Evolutionary conservation across 2,329 filamentous ascomycete genomes (phyloP), one percentile per base, ranked within the genome.

Genomic region (Lachnellula willkommii): DNA sequence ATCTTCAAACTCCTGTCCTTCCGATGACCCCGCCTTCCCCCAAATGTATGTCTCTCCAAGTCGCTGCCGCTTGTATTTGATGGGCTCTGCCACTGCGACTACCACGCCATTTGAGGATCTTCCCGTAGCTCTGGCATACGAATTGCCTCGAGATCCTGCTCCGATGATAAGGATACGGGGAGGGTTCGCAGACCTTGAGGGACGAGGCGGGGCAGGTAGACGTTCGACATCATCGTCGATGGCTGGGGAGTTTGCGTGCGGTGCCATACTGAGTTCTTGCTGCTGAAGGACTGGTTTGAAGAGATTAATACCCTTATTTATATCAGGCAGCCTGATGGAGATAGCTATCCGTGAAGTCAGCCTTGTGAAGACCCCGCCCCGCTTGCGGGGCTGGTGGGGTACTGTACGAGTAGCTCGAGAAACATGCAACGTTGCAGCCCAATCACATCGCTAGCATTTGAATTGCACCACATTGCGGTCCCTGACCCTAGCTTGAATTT

Each of bases 161-260:
- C 91, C 91, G 63, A 95, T 85, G 66, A 95, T 81, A 54, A 95
- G 78, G 66, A 95, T 83, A 50, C 86, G 83, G 3, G 85, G 82
- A 24, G 82, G 79, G 35, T 68, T 73, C 5, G 71, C 68, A 3
- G 80, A 69, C 59, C 66, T 63, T 12, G 53, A 22, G 36, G 68
- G 67, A 12, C 65, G 62, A 43, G 59, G 55, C 50, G 66, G 64
- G 40, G 65, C 62, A 17, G 64, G 63, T 20, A 68, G 58, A 20
- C 60, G 60, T 26, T 60, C 62, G 45, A 55, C 22, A 36, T 59
- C 57, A 47, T 57, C 52, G n/a, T 57, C 47, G 35, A 53, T 36
- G 11, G 51, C 36, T 20, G 58, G 52, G 35, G 54, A 50, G 39
- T 65, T 62, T 60, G 66, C 65, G 45, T 66, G 66, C 11, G 65